These are phyloP conservation scores for Metarhizium anisopliae DNA, from an alignment of 2,329 filamentous ascomycete genomes.

Conservation along the genomic window DNA sequence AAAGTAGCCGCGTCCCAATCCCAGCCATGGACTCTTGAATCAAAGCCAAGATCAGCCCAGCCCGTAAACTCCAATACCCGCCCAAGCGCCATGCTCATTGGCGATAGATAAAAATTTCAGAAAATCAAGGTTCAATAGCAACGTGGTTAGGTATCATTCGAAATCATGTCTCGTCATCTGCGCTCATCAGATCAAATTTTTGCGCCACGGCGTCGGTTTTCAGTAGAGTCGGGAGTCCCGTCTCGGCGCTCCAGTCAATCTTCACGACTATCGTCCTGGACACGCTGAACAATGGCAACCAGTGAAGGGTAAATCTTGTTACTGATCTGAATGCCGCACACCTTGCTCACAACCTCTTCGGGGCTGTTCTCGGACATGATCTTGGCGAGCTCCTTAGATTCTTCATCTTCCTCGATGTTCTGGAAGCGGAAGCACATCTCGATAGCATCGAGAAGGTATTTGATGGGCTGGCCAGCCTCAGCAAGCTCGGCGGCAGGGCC, in stretches of 20 bases:
- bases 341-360: conserved; percentile 66
- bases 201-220: neutral
- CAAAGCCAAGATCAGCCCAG: neutral
- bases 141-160: conserved; percentile 5
- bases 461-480: conserved; percentile 65
- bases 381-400: conserved; percentile 76
- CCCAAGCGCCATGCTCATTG: conserved; percentile 14
- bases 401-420: conserved; percentile 83
- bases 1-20: neutral
- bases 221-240: neutral
- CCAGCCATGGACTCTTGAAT: neutral
- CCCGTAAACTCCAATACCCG: conserved; percentile 8
- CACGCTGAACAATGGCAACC: conserved; percentile 70
- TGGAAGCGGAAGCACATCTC: conserved; percentile 96
- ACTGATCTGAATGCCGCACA: conserved; percentile 68
- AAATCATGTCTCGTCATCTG: conserved; percentile 7
- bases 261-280: conserved; percentile 55
- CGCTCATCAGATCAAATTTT: conserved; percentile 5
- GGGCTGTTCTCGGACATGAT: conserved; percentile 69
- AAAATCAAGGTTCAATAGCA: conserved; percentile 1
- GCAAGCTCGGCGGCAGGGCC: conserved; percentile 84
- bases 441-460: conserved; percentile 68
- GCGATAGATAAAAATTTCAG: conserved; percentile 3
- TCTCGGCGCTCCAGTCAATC: conserved; percentile 26
- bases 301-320: conserved; percentile 74